Base-by-base conservation (phyloP, 352 stramenopile genomes). In the Sclerospora graminicola region DNA sequence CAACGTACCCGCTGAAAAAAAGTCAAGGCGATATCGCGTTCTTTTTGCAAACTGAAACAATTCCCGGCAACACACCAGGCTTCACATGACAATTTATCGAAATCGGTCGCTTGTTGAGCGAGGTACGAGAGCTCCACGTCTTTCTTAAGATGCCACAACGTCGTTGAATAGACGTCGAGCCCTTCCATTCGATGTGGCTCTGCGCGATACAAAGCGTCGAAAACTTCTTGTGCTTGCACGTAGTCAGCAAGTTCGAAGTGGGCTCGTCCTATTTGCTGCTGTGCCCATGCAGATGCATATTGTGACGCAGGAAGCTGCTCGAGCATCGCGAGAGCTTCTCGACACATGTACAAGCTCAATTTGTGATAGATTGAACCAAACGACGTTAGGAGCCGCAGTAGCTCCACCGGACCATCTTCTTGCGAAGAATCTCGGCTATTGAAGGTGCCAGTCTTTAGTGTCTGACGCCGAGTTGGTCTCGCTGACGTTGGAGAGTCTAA, bases 41-140 rank as follows among this genome's bases (percentile, higher is more conserved):
- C 95, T 58, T 98, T 98, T 58, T 98, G 95, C 11, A 98, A 66
- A 30, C 88, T 98, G 64, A 98, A 98, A 61, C 93, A 98, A 55
- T 99, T 99, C 14, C 95, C 95, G 16, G 96, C 89, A 27, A 95
- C 88, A 59, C 94, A 98, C 94, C 95, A 99, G 6, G 91, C 85
- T 51, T 98, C 88, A 4, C 91, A 84, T 14, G 84, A 89, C 37
- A 94, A 60, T 29, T 89, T 86, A 71, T 98, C 93, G 30, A 97
- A 96, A 23, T 96, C 89, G 2, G 79, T 91, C 24, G 82, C 84
- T 54, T 94, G 73, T 51, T 98, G 94, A 2, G 95, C 93, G 43
- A 99, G 53, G 58, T 97, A 95, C n/a, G 87, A 96, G 15, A 98
- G 59, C 51, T 98, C 93, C 13, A 98, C 93, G 62, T 98, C 94